These are phyloP conservation scores for Xylariaceae sp. DNA, from an alignment of 2,329 filamentous ascomycete species.

Conservation along the genomic window DNA sequence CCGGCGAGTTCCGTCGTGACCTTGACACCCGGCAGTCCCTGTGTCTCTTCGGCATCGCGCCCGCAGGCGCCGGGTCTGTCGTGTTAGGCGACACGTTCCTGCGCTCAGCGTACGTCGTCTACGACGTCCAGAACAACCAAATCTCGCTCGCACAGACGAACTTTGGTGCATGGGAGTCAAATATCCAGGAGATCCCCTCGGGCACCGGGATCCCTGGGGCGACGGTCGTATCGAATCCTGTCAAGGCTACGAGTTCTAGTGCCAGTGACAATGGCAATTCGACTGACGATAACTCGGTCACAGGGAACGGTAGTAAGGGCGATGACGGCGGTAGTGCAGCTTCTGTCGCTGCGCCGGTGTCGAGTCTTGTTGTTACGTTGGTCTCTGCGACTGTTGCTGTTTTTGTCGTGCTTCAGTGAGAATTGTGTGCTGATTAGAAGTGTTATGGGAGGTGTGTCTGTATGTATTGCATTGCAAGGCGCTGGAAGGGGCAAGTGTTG, in stretches of 20 bases:
- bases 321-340: neutral
- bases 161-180: constrained; percentile 50
- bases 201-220: constrained; percentile 49
- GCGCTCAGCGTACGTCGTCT: constrained; percentile 69
- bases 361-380: constrained; percentile 9
- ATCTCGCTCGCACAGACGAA: constrained; percentile 65
- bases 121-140: constrained; percentile 66
- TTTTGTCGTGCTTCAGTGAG: constrained; percentile 17
- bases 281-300: too few species aligned
- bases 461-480: too few species aligned
- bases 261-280: constrained; percentile 15
- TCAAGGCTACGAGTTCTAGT: constrained; percentile 42
- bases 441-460: too few species aligned
- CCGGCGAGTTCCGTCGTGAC: constrained; percentile 34
- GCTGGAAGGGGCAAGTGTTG: too few species aligned
- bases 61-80: constrained; percentile 49
- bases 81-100: constrained; percentile 72
- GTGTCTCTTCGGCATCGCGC: constrained; percentile 64
- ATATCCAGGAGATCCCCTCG: constrained; percentile 53
- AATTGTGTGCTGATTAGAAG: neutral
- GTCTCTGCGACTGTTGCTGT: constrained; percentile 18
- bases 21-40: constrained; percentile 46
- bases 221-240: constrained; percentile 43
- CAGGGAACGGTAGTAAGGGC: constrained; percentile 3
- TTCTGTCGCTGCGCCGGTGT: constrained; percentile 5